phyloP scores from a whole-genome alignment of 2,329 filamentous ascomycete species.

The Mycosphaerella sp. region DNA sequence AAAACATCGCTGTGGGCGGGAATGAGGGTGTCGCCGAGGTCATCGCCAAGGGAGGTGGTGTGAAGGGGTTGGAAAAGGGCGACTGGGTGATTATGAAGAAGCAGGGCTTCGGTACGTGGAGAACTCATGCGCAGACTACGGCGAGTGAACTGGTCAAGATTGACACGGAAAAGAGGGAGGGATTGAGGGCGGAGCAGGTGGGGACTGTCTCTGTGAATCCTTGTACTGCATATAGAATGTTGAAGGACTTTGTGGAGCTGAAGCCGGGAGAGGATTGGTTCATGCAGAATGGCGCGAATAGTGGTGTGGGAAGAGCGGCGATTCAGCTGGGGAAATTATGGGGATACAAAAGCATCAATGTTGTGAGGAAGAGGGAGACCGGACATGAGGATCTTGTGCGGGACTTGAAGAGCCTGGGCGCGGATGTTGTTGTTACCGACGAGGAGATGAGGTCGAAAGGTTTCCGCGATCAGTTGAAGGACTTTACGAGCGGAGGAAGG shows the following conservation, averaged over 20 bases:
- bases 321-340: conserved; percentile 82
- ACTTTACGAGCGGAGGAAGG: conserved; percentile 64
- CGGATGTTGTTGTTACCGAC: conserved; percentile 58
- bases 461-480: conserved; percentile 56
- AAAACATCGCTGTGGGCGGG: conserved; percentile 71
- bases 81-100: conserved; percentile 91
- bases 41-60: conserved; percentile 58
- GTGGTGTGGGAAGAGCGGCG: conserved; percentile 81
- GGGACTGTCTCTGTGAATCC: conserved; percentile 91
- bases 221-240: conserved; percentile 88
- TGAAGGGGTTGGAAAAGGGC: conserved; percentile 60
- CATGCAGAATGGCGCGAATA: conserved; percentile 95
- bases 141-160: conserved; percentile 61
- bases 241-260: conserved; percentile 67
- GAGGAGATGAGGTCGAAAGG: conserved; percentile 55
- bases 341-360: conserved; percentile 86
- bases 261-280: conserved; percentile 76
- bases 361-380: conserved; percentile 68
- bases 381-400: conserved; percentile 60
- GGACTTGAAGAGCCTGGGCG: conserved; percentile 56
- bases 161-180: conserved; percentile 59
- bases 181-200: conserved; percentile 68
- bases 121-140: conserved; percentile 72
- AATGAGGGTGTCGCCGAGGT: conserved; percentile 96
- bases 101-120: conserved; percentile 86